A percentile compares a stretch with the other conserved stretches of the same genome.
Evolutionary conservation across 129 eudicot species (phyloP).

Genomic region (Kitagawia praeruptora): DNA sequence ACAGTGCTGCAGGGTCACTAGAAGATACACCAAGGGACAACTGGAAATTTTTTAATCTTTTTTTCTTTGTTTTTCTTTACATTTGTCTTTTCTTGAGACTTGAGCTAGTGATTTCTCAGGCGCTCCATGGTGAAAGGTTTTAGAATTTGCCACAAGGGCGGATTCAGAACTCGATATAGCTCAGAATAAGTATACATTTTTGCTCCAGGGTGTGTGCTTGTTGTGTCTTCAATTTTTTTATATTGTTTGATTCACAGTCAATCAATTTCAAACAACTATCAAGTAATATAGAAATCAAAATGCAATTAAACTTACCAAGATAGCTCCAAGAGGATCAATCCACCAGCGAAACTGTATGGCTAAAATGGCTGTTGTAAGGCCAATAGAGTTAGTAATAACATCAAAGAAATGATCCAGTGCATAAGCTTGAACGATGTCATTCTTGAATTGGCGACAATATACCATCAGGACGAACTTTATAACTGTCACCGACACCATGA

Average conservation of each 20-base stretch:
- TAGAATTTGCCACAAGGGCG: background rate
- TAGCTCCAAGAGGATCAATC: conserved; percentile 29
- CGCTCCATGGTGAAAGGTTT: too few species aligned
- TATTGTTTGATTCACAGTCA: background rate
- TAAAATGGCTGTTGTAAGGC: conserved; percentile 19
- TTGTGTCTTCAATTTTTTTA: background rate
- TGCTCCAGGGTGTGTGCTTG: background rate
- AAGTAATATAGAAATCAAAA: background rate
- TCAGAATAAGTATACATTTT: background rate
- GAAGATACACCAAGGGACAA: too few species aligned
- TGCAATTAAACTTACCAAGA: background rate
- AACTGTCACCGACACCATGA: conserved; percentile 19
- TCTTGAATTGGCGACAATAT: conserved; percentile 16
- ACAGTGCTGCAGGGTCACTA: too few species aligned
- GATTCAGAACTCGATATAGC: background rate
- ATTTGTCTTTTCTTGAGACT: too few species aligned
- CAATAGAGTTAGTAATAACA: conserved; percentile 20
- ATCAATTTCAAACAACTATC: background rate
- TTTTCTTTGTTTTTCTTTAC: too few species aligned
- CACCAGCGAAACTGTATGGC: conserved; percentile 22
- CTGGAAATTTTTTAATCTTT: too few species aligned
- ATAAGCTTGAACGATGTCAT: conserved; percentile 17
- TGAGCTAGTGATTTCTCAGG: too few species aligned
- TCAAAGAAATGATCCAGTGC: conserved; percentile 21
- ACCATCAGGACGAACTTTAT: conserved; percentile 18